phyloP scores from a whole-genome alignment of 2,329 filamentous ascomycete genomes.

The Lasiodiplodia hormozganensis region DNA sequence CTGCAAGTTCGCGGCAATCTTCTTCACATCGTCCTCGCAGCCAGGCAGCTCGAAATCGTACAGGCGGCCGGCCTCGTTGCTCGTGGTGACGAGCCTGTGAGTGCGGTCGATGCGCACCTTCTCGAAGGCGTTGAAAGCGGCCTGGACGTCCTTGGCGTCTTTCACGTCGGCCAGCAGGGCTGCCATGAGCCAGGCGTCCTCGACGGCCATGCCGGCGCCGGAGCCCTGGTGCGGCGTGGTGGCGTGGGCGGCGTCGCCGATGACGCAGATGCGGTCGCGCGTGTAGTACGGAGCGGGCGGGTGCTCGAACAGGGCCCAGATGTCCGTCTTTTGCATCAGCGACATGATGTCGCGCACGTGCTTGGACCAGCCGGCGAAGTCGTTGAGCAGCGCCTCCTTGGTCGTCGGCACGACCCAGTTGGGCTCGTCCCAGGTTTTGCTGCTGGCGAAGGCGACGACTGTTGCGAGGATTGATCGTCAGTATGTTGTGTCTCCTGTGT shows the following conservation, averaged over 20 bases:
- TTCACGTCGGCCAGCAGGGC: conserved; percentile 40
- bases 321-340: conserved; percentile 57
- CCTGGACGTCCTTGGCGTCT: conserved; percentile 32
- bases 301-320: conserved; percentile 59
- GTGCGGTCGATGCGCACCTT: conserved; percentile 48
- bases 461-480: not conserved
- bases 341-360: conserved; percentile 46
- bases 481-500: not conserved
- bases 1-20: conserved; percentile 40
- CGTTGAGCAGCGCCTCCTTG: conserved; percentile 49
- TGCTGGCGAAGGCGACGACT: conserved; percentile 56
- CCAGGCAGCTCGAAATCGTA: conserved; percentile 48
- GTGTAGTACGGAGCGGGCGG: conserved; percentile 51
- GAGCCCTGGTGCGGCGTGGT: conserved; percentile 62
- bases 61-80: conserved; percentile 47
- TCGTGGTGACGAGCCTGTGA: conserved; percentile 53
- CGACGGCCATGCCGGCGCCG: conserved; percentile 63
- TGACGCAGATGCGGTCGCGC: conserved; percentile 48
- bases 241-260: conserved; percentile 66
- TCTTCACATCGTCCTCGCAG: conserved; percentile 44
- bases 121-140: conserved; percentile 48
- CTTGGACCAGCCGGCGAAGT: conserved; percentile 53
- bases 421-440: conserved; percentile 50
- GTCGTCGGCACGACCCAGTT: conserved; percentile 51
- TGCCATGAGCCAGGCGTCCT: conserved; percentile 58